Evolutionary conservation across 164 flowering plant species (phyloP).

Genomic region (Houttuynia cordata): DNA sequence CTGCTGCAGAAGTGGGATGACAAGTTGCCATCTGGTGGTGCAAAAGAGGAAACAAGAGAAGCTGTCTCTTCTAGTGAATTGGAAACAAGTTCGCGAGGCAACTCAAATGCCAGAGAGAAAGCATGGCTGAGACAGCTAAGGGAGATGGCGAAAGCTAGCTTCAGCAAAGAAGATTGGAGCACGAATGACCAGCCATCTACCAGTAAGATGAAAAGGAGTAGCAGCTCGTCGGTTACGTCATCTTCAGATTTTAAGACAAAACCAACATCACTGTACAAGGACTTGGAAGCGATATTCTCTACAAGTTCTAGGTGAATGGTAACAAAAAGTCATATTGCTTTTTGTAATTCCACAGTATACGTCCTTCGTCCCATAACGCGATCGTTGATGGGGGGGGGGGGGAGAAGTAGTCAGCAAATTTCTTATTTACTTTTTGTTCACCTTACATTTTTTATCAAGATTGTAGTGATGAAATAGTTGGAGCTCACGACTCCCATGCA

Average conservation of each 20-base stretch:
- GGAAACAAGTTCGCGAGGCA: conserved; percentile 25
- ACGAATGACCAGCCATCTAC: conserved; percentile 48
- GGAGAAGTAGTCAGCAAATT: no score
- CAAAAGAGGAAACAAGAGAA: conserved; percentile 17
- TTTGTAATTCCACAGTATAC: no score
- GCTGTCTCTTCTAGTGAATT: conserved; percentile 18
- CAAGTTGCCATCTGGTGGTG: conserved; percentile 9
- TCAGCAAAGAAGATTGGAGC: conserved; percentile 34
- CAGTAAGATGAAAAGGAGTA: conserved; percentile 45
- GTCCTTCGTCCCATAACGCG: no score
- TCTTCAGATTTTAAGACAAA: conserved; percentile 45
- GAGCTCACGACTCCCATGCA: no score
- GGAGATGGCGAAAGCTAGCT: conserved; percentile 83
- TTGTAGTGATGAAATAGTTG: no score
- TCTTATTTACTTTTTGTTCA: no score
- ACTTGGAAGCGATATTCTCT: conserved; percentile 79
- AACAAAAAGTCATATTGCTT: no score
- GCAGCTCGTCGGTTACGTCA: conserved; percentile 45
- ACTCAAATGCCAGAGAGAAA: conserved; percentile 40
- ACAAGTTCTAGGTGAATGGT: background rate
- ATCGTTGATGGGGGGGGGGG: no score
- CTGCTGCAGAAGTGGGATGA: conserved; percentile 25
- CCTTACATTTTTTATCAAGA: no score
- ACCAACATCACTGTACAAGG: conserved; percentile 44
- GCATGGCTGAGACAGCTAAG: conserved; percentile 70